A percentile compares a stretch with the other conserved stretches of the same genome.
phyloP scores from a whole-genome alignment of 2,329 filamentous ascomycete species.

The Plectosphaerella cucumerina region DNA sequence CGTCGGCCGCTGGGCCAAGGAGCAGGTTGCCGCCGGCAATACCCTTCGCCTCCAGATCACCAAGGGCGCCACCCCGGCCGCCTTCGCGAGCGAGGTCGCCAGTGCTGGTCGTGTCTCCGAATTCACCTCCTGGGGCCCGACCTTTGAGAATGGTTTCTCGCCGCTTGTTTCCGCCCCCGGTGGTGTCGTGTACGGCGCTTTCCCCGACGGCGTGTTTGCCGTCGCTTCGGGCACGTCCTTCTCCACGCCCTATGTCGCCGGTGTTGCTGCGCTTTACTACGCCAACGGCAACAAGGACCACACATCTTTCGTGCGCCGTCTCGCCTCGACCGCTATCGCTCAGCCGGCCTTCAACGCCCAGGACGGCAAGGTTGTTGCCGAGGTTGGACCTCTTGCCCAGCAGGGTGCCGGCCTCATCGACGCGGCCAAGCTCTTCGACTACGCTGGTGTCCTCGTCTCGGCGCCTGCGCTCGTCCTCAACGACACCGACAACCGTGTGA shows the following conservation, averaged over 20 bases:
- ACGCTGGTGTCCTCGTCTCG: constrained; percentile 6
- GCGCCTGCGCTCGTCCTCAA: constrained; percentile 12
- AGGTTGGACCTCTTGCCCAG: constrained; percentile 10
- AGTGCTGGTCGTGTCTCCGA: constrained; percentile 12
- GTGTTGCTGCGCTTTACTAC: constrained; percentile 16
- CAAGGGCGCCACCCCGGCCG: constrained; percentile 6
- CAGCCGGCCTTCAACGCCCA: constrained; percentile 8
- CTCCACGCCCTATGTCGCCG: constrained; percentile 15
- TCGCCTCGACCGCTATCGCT: constrained; percentile 7
- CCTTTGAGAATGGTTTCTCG: constrained; percentile 16
- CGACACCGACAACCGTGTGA: constrained; percentile 14
- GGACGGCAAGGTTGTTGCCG: constrained; percentile 1
- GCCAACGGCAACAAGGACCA: constrained; percentile 11
- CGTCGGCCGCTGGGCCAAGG: constrained; percentile 10
- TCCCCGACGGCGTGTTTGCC: constrained; percentile 9
- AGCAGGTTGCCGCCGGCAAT: constrained; percentile 5
- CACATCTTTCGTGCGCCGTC: constrained; percentile 8
- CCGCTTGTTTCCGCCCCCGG: constrained; percentile 14
- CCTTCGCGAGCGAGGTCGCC: constrained; percentile 4
- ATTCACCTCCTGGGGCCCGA: constrained; percentile 16
- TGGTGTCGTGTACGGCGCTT: constrained; percentile 14
- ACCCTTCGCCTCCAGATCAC: constrained; percentile 10
- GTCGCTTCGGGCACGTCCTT: constrained; percentile 15
- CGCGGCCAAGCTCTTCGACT: constrained; percentile 10
- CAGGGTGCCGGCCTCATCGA: constrained; percentile 16